phyloP scores from a whole-genome alignment of 148 eudicot genomes.

The Fallopia convolvulus region DNA sequence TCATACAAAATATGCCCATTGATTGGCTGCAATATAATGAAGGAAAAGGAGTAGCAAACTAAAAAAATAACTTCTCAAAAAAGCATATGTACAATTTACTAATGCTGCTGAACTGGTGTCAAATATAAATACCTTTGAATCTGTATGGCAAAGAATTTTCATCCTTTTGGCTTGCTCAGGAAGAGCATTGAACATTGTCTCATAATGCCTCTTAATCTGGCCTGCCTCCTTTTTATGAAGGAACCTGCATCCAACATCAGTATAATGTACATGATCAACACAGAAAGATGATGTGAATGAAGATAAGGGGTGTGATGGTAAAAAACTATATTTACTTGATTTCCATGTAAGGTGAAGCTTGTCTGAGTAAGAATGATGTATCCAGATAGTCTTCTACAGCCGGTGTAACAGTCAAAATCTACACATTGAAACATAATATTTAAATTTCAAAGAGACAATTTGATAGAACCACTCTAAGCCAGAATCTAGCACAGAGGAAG shows the following conservation, averaged over 20 bases:
- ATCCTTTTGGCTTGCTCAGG: slow-evolving; percentile 46
- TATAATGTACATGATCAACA: background rate
- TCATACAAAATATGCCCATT: background rate
- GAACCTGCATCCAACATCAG: slow-evolving; percentile 36
- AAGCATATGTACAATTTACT: background rate
- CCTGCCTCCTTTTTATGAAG: slow-evolving; percentile 37
- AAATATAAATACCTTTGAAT: slow-evolving; percentile 29
- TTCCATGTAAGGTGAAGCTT: slow-evolving; percentile 83
- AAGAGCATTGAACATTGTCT: slow-evolving; percentile 21
- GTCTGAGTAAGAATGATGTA: slow-evolving; percentile 72
- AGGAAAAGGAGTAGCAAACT: background rate
- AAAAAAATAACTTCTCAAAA: background rate
- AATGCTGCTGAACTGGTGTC: background rate
- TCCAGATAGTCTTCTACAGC: slow-evolving; percentile 84
- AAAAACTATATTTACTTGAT: slow-evolving; percentile 53
- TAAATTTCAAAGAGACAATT: background rate
- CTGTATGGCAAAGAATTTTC: slow-evolving; percentile 36
- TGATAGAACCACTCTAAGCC: too few relatives aligned
- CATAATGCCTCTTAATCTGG: slow-evolving; percentile 48
- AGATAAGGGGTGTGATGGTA: background rate
- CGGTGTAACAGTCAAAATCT: slow-evolving; percentile 83
- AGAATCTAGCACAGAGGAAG: too few relatives aligned
- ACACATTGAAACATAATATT: slow-evolving; percentile 1
- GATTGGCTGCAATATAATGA: background rate
- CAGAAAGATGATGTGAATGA: background rate